Evolutionary conservation across 1,284 basidiomycete species (phyloP), one percentile per base, ranked within the genome.

Genomic region (Cutaneotrichosporon sp.): DNA sequence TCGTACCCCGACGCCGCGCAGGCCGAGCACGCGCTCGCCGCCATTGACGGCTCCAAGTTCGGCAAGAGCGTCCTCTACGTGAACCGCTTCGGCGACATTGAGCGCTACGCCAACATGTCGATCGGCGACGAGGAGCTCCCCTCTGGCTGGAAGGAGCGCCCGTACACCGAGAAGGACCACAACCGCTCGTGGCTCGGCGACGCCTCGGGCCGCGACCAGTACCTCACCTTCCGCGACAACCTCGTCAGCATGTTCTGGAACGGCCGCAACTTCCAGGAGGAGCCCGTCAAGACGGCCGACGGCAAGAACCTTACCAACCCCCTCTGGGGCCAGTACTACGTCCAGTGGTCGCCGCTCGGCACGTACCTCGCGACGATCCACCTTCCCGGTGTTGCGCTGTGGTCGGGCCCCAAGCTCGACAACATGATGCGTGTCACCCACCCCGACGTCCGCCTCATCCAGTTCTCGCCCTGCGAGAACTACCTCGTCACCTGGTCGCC

Each of bases 401-500:
- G 95, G 93, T 95, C 93, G 59, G 97, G 97, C 27, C 73, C 77
- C 58, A 74, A 75, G 56, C 74, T 80, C 58, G 75, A 77, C 59
- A 74, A 77, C 66, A 69, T 75, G 27, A 68, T 77, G 47, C 90
- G 93, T 63, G 97, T 97, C 78, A 92, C 92, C 34, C 97, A 99
- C 80, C 94, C 95, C 11, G 86, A 95, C 63, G 94, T 95, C 71
- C 93, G 95, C 79, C 85, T 99, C 51, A 89, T 99, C 74, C 95
- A 98, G 81, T 99, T 99, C 81, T 98, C 95, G 29, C 95, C 97
- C 6, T 91, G 91, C 82, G 97, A 99, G 81, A 89, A 92, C 68
- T 99, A 97, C 82, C 83, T 99, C 68, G 92, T 97, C 72, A 99
- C 97, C 46, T 99, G 95, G 93, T 97, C 97, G 9, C 90, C 94